phyloP scores from a whole-genome alignment of 2,329 filamentous ascomycete genomes.

The Ascosphaera apis region DNA sequence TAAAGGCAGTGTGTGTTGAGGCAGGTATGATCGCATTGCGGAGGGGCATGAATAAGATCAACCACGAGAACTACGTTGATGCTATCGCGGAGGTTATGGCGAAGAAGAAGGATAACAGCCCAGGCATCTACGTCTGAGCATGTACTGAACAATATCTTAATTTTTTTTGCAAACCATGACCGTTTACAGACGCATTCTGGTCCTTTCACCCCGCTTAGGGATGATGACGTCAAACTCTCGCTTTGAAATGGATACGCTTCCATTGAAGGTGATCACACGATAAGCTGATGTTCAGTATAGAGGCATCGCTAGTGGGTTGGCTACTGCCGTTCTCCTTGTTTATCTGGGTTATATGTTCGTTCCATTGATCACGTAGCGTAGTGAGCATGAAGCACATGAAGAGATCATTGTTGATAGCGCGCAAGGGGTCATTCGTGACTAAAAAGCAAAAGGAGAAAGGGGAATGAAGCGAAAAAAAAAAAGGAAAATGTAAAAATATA shows the following conservation, averaged over 20 bases:
- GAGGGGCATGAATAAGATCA: conserved; percentile 86
- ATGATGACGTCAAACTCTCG: too few species aligned
- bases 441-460: not conserved
- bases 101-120: conserved; percentile 66
- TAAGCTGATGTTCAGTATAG: too few species aligned
- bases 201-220: not conserved
- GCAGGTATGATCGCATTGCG: conserved; percentile 96
- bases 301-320: too few species aligned
- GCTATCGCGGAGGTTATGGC: conserved; percentile 76
- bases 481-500: not conserved
- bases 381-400: too few species aligned
- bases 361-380: too few species aligned
- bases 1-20: conserved; percentile 97
- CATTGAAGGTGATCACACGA: too few species aligned
- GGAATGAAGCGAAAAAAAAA: not conserved
- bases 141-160: not conserved
- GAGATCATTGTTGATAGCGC: too few species aligned
- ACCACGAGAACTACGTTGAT: conserved; percentile 96
- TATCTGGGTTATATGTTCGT: too few species aligned
- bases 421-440: not conserved
- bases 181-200: not conserved
- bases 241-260: too few species aligned
- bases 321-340: too few species aligned
- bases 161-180: conserved; percentile 1
- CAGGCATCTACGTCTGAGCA: conserved; percentile 20